Base-by-base conservation (phyloP, 371 early-diverging fungal genomes). In the Lichtheimia ornata region DNA sequence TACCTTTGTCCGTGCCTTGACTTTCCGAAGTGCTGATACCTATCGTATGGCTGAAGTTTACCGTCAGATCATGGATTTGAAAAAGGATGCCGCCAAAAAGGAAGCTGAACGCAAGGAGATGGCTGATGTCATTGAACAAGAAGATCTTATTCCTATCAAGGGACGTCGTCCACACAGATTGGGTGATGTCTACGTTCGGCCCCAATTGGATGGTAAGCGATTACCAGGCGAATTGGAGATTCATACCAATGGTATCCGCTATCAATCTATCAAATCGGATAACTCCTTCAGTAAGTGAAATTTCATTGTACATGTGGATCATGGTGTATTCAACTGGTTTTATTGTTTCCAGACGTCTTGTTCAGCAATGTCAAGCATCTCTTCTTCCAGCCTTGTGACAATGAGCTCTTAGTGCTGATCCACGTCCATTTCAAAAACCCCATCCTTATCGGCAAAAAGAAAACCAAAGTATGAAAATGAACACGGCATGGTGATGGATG, bases 321-420 rank as follows among this genome's bases (percentile, higher is more conserved):
- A 28, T 4, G n/a, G n/a, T 15, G 14, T 53, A 25, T 14, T 27
- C 20, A 5, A 25, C 28, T 15, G n/a, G 2, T 30, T n/a, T 53
- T 14, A 28, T 40, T 1, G 17, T 14, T 27, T 6, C 22, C 43
- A 80, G 96, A 97, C 70, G 84, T 99, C 50, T 71, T 99, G 62
- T 99, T 99, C 75, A 92, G 93, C 76, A 99, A 99, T 74, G 92
- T 99, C 65, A 94, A 97, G 74, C 99, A 99, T 69, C 67, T 99
- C 61, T 96, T 99, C 78, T 99, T 97, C 86, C 97, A 99, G 69
- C 97, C 97, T 7, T 99, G 99, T 73, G 97, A 98, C 67, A 86
- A 94, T 64, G 99, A 99, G 76, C 73, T 96, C 45, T 79, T 96
- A 58, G 97, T 98, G 12, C 71, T 99, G 60, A 76, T 99, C 50